Evolutionary conservation across 371 early-diverging fungal genomes (phyloP).

Genomic region (Cladochytrium tenue): DNA sequence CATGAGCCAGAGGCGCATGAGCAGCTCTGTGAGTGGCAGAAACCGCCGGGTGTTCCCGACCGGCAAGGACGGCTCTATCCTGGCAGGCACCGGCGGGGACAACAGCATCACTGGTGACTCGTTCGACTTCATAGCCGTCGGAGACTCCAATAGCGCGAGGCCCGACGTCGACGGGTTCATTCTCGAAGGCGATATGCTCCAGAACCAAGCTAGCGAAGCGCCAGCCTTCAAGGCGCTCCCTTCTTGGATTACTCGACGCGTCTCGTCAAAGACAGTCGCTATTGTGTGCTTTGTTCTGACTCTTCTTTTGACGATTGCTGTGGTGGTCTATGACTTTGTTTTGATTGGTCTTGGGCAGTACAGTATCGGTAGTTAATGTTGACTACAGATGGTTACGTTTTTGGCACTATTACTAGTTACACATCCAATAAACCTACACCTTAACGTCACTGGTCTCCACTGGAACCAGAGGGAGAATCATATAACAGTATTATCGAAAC

Average conservation of each 20-base stretch:
- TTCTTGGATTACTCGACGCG: constrained; percentile 23
- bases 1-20: no score
- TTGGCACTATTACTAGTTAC: no score
- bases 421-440: no score
- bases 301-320: constrained; percentile 24
- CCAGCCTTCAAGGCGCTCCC: constrained; percentile 35
- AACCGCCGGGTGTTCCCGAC: not conserved
- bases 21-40: no score
- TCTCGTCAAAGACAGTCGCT: constrained; percentile 33
- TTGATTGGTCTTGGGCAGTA: constrained; percentile 15
- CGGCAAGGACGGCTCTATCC: not conserved
- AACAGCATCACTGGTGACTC: not conserved
- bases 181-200: constrained; percentile 9
- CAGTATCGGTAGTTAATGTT: no score
- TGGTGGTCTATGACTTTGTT: constrained; percentile 28
- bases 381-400: no score
- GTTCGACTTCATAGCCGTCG: not conserved
- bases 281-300: constrained; percentile 28
- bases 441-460: no score
- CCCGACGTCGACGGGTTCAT: constrained; percentile 4
- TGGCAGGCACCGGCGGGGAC: not conserved
- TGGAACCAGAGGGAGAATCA: no score
- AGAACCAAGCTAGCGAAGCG: constrained; percentile 13
- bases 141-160: constrained; percentile 4
- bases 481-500: no score